Evolutionary conservation across 2,329 filamentous ascomycete species (phyloP).

Genomic region (Aphanocladium album): DNA sequence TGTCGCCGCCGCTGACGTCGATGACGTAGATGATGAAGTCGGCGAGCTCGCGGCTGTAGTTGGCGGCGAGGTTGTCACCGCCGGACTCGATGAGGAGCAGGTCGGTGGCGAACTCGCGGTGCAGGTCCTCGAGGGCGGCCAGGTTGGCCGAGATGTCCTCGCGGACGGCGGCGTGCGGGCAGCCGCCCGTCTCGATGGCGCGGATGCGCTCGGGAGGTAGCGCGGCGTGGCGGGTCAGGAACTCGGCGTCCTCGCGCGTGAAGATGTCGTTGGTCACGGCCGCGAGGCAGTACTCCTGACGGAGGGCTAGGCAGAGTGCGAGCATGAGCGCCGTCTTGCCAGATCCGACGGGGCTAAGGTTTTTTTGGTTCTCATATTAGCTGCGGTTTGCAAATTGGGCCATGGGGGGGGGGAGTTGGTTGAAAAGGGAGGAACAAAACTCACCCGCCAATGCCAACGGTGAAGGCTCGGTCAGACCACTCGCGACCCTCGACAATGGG

Average conservation of each 20-base stretch:
- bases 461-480: conserved; percentile 88
- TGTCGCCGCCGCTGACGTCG: conserved; percentile 93
- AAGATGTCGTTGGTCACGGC: conserved; percentile 99
- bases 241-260: conserved; percentile 96
- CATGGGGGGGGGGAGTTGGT: too few species aligned
- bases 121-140: conserved; percentile 83
- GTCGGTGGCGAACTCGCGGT: conserved; percentile 72
- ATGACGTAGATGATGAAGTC: conserved; percentile 99
- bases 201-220: conserved; percentile 79
- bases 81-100: conserved; percentile 91
- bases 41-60: conserved; percentile 90
- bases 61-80: conserved; percentile 93
- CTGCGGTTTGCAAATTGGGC: too few species aligned
- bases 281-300: conserved; percentile 77
- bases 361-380: background rate
- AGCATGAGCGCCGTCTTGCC: conserved; percentile 98
- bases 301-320: conserved; percentile 78
- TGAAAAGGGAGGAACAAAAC: conserved; percentile 22
- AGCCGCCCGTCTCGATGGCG: conserved; percentile 96
- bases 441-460: conserved; percentile 95
- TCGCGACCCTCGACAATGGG: conserved; percentile 83
- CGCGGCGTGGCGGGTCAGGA: conserved; percentile 81
- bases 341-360: conserved; percentile 78
- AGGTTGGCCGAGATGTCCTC: conserved; percentile 96
- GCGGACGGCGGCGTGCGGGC: conserved; percentile 92